A percentile compares a stretch with the other conserved stretches of the same genome.
Evolutionary conservation across 441 rosid genomes (phyloP).

Genomic region (Pelargonium citronellum): DNA sequence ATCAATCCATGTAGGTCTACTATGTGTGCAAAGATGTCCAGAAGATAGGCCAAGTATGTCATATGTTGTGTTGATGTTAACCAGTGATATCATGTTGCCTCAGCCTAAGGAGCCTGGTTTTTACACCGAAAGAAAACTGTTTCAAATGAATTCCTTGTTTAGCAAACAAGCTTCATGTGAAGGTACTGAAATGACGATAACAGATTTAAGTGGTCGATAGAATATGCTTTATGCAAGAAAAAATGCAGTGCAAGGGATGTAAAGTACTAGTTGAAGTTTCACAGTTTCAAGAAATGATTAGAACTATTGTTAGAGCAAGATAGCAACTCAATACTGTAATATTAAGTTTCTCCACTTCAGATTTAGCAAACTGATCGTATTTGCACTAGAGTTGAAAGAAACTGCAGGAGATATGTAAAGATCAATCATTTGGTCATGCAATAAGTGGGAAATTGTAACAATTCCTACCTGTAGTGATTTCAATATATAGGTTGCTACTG

Average conservation of each 20-base stretch:
- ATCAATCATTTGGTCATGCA: no score
- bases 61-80: conserved; percentile 19
- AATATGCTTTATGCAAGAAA: no score
- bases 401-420: no score
- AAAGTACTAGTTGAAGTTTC: no score
- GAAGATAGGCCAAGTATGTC: conserved; percentile 39
- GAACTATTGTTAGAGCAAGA: no score
- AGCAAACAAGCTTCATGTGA: neutral
- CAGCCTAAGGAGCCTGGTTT: conserved; percentile 11
- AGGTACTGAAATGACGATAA: neutral
- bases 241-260: no score
- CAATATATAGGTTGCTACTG: conserved; percentile 22
- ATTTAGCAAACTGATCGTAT: no score
- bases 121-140: neutral
- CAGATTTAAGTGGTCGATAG: neutral
- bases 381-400: no score
- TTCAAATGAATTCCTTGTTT: neutral
- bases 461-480: conserved; percentile 18
- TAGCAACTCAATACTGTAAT: no score
- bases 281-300: no score
- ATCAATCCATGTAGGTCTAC: conserved; percentile 31
- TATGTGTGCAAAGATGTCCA: conserved; percentile 34
- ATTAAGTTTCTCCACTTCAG: no score
- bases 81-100: conserved; percentile 16
- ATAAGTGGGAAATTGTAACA: no score